Base-by-base conservation (phyloP, 1,284 basidiomycete species). In the Termitomyces sp. region DNA sequence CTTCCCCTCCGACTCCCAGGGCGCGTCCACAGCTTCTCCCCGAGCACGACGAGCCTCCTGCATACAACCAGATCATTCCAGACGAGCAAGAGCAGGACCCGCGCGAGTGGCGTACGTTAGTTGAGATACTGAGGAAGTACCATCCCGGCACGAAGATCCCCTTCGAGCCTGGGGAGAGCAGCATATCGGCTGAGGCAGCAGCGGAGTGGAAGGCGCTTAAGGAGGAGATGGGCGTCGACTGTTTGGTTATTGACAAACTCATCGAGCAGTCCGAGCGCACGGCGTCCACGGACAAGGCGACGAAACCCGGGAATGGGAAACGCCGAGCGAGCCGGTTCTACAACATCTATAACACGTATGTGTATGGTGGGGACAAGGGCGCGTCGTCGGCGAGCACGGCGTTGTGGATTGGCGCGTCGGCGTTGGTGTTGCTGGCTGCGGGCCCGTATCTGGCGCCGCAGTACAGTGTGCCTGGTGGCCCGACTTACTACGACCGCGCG, bases 271-370 rank as follows among this genome's bases (percentile, higher is more conserved):
- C 83, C 5, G 65, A 67, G 14, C 66, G 66, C 34, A 53, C 31
- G 14, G 8, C 67, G 31, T 50, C 55, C 72, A 52, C 28, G 9
- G 3, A 3, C 28, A 64, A 64, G 14, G 53, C 64, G 13, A 52
- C 56, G 6, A 64, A 60, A 60, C 3, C 21, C 21, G 21, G 21
- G 5, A 71, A 70, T 52, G 63, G 62, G 35, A 71, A 56, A 47
- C 53, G 67, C 47, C 67, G 73, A 30, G 68, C 73, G 41, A 75
- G 72, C 49, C 74, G 81, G 40, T 88, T 91, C 66, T 89, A 86
- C 72, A 90, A 89, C 67, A 86, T 91, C 64, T 89, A 90, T 68
- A 89, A 89, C 68, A 88, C 86, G 11, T 89, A 88, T 58, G 79
- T 88, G 38, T 87, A 86, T 61, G 81, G 80, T 38, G 81, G 80